Conservation (phyloP, 1,139 yeast species). For the Spathaspora sp. region DNA sequence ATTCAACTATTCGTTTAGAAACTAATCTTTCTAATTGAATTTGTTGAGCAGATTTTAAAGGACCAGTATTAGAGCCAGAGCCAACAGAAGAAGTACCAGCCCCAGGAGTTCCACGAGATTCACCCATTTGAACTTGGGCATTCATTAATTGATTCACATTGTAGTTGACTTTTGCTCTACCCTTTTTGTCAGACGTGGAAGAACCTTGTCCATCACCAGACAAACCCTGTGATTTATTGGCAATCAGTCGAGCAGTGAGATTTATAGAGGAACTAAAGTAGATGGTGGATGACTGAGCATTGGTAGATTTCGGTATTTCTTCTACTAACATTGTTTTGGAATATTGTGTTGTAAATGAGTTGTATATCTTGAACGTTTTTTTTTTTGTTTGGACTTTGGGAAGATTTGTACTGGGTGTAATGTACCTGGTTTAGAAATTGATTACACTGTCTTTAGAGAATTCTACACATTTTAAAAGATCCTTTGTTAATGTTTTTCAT, state of each 20-base stretch:
- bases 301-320: constrained; percentile 41
- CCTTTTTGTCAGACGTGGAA: constrained; percentile 18
- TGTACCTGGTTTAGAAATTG: no score
- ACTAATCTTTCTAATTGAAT: constrained; percentile 42
- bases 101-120: constrained; percentile 7
- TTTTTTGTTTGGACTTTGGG: not conserved
- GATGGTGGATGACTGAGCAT: constrained; percentile 36
- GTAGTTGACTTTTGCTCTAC: constrained; percentile 45
- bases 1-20: constrained; percentile 36
- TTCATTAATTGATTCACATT: constrained; percentile 46
- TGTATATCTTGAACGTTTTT: not conserved
- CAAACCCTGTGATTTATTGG: constrained; percentile 6
- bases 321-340: constrained; percentile 38
- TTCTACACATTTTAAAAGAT: not conserved
- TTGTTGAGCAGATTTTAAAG: constrained; percentile 44
- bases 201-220: constrained; percentile 17
- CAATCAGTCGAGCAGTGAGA: constrained; percentile 39
- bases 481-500: not conserved
- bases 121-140: constrained; percentile 42
- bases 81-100: constrained; percentile 10
- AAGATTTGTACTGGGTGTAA: no score
- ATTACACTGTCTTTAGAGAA: not conserved
- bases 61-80: constrained; percentile 24
- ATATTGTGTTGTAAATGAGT: not conserved
- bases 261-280: constrained; percentile 48